Base-by-base conservation (phyloP, 2,329 filamentous ascomycete genomes). In the Exophiala oligosperma region DNA sequence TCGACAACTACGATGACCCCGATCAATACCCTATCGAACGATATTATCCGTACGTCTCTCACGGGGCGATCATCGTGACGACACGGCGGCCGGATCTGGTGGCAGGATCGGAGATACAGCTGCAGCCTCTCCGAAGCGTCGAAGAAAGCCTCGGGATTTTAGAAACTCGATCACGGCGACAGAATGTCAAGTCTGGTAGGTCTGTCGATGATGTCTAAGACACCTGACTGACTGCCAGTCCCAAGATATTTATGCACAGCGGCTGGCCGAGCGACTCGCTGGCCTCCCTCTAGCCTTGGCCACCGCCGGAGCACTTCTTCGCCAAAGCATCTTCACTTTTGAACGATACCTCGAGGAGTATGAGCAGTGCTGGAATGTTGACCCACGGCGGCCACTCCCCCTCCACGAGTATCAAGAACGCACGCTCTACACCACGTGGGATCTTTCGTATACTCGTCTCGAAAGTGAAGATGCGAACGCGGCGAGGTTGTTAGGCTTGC, bases 261-360 rank as follows among this genome's bases (percentile, higher is more conserved):
- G n/a, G 11, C 71, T 79, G 57, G 68, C 69, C 1, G 57, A 65
- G 35, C 64, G 67, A 49, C 73, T 81, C 0, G 73, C 77, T 57
- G 76, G 79, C 3, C 72, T 80, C 28, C 77, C 77, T 9, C 71
- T 82, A 29, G 78, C 79, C 1, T 71, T 81, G n/a, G 67, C 76
- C 4, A 74, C 77, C 12, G 78, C 79, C 21, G 76, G 77, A 4
- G 70, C 75, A 0, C 81, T 77, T 58, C 72, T 81, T 12, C 56
- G 69, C 28, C 62, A 77, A 49, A 70, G 72, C 28, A 58, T 71
- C 38, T 74, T 69, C 0, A 76, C 59, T 35, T 72, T 71, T n/a
- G 55, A 50, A 0, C 65, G 76, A 38, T 81, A 81, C 64, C 68
- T 79, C 46, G 28, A 69, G 8, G 49, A 71, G 7, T 80, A 81